Conservation (phyloP, 208 protist species). For the Entamoeba moshkovskii region DNA sequence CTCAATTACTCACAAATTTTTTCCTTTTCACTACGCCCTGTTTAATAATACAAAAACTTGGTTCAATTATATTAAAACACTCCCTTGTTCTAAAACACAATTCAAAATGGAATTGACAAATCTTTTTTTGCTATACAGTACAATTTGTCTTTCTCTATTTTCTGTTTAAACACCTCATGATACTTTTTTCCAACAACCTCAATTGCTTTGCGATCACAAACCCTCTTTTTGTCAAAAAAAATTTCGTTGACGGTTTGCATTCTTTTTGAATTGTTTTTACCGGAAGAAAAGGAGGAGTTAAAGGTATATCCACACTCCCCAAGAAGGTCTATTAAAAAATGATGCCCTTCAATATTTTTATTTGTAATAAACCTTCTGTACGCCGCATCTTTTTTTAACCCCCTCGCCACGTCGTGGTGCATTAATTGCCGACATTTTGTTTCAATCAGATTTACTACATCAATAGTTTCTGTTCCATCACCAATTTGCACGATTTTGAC, state of each 20-base stretch:
- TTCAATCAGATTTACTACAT: not conserved
- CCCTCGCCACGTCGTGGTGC: not conserved
- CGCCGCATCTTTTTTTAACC: not conserved
- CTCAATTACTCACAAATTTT: too few species aligned
- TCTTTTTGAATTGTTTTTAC: not conserved
- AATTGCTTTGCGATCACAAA: too few species aligned
- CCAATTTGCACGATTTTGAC: not conserved
- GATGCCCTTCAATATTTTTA: not conserved
- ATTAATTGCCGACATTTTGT: not conserved
- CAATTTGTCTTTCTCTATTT: too few species aligned
- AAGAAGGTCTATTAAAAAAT: not conserved
- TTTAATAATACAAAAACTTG: too few species aligned
- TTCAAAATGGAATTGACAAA: too few species aligned
- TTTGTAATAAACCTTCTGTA: not conserved
- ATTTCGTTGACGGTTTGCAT: not conserved
- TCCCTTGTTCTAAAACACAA: too few species aligned
- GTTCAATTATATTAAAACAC: too few species aligned
- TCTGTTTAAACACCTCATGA: too few species aligned
- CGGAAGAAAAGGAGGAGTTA: not conserved
- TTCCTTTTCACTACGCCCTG: too few species aligned
- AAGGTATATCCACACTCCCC: not conserved
- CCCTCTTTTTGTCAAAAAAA: not conserved
- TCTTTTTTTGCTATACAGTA: too few species aligned
- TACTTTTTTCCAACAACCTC: too few species aligned
- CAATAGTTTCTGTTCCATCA: not conserved